Percentiles rank a stretch among this genome's conserved stretches.
Conservation (phyloP, 345 rosid genomes). For the Barbarea vulgaris region DNA sequence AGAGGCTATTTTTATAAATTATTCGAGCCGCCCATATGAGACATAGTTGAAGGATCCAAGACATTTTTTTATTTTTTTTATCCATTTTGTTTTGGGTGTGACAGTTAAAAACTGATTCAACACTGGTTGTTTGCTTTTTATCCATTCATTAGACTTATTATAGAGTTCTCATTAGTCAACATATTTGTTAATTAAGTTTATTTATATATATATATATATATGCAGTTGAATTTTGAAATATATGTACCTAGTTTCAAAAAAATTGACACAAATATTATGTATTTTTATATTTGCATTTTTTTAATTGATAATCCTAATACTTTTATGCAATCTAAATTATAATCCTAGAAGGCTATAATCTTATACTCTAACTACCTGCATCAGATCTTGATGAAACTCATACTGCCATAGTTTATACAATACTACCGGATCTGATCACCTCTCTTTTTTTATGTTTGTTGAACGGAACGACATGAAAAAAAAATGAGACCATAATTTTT, state of each 20-base stretch:
- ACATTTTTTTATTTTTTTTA: conserved; percentile 32
- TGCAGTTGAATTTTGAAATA: not conserved
- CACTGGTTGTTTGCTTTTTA: not conserved
- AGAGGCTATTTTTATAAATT: conserved; percentile 32
- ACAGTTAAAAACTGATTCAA: not conserved
- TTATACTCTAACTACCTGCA: too few relatives aligned
- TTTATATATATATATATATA: too few relatives aligned
- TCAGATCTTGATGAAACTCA: too few relatives aligned
- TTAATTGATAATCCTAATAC: not conserved
- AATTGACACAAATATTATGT: not conserved
- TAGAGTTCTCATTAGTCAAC: not conserved
- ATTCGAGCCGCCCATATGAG: conserved; percentile 54
- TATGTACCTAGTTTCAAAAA: not conserved
- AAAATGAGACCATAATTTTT: not conserved
- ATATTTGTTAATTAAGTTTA: not conserved
- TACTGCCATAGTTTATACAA: too few relatives aligned
- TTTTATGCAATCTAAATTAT: too few relatives aligned
- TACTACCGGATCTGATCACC: too few relatives aligned
- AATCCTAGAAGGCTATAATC: too few relatives aligned
- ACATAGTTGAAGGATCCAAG: conserved; percentile 63
- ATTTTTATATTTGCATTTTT: not conserved
- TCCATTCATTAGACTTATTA: conserved; percentile 9
- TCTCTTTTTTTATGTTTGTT: too few relatives aligned
- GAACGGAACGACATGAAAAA: too few relatives aligned
- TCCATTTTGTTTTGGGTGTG: not conserved